phyloP scores from a whole-genome alignment of 2,329 filamentous ascomycete genomes.

The Lachnellula hyalina region DNA sequence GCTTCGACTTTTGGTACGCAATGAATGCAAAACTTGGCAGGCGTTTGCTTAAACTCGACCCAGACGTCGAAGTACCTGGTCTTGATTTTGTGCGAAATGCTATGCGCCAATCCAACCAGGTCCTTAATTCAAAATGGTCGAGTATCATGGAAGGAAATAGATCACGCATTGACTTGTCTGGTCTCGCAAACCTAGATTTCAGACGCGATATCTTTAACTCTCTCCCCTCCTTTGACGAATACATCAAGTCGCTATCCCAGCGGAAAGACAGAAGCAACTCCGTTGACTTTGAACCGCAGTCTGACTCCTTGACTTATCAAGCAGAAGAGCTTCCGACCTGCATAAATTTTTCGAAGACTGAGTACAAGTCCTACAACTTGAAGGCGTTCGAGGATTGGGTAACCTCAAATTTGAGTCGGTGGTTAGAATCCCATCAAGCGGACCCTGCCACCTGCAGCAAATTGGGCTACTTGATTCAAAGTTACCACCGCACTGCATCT shows the following conservation, averaged over 20 bases:
- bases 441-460: constrained; percentile 25
- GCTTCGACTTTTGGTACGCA: constrained; percentile 30
- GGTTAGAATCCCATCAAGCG: constrained; percentile 32
- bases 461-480: constrained; percentile 29
- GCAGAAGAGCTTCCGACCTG: background rate
- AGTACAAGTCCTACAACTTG: constrained; percentile 22
- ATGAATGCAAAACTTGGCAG: constrained; percentile 43
- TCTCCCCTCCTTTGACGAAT: background rate
- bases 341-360: background rate
- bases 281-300: background rate
- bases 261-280: background rate
- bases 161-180: background rate
- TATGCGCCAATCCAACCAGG: background rate
- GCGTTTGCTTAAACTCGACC: constrained; percentile 37
- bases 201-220: background rate
- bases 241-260: background rate
- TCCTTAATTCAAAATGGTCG: constrained; percentile 7
- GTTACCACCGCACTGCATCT: constrained; percentile 31
- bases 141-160: constrained; percentile 1
- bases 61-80: background rate
- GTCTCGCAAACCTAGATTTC: background rate
- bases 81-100: constrained; percentile 1
- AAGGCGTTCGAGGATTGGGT: constrained; percentile 46
- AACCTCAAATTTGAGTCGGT: constrained; percentile 32
- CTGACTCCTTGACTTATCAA: background rate